Conservation (phyloP, 2,329 filamentous ascomycete genomes). For the Fusarium paranaense region DNA sequence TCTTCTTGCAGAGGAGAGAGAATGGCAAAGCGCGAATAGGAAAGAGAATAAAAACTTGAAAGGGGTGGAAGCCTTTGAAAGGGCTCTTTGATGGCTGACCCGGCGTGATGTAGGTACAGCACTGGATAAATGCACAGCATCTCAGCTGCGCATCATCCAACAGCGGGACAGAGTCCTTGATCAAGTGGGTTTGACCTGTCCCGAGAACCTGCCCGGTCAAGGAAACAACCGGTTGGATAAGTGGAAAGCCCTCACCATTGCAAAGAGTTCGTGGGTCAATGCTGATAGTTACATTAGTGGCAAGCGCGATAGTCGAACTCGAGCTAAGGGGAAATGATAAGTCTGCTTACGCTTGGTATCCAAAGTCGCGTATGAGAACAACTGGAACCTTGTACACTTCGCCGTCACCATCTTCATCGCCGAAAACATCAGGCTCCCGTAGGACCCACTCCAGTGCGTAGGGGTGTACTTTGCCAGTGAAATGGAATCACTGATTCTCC, state of each 20-base stretch:
- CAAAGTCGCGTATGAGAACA: constrained; percentile 2
- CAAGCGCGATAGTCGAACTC: neutral
- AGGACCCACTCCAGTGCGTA: neutral
- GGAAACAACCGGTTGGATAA: neutral
- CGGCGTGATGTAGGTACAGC: neutral
- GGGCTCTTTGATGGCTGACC: neutral
- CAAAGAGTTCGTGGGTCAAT: neutral
- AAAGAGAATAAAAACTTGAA: neutral
- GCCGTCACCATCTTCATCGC: neutral
- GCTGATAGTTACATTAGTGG: neutral
- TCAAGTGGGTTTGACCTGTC: neutral
- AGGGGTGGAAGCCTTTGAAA: neutral
- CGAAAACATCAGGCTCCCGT: neutral
- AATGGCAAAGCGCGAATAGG: neutral
- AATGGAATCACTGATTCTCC: neutral
- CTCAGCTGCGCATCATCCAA: neutral
- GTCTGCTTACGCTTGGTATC: constrained; percentile 9
- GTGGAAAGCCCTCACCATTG: neutral
- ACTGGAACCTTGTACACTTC: constrained; percentile 4
- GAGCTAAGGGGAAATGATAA: neutral
- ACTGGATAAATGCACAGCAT: neutral
- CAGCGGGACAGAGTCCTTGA: neutral
- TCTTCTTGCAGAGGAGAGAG: neutral
- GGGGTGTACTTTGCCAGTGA: neutral
- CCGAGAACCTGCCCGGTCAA: neutral